Evolutionary conservation across 129 eudicot genomes (phyloP).

Genomic region (Calendula officinalis): DNA sequence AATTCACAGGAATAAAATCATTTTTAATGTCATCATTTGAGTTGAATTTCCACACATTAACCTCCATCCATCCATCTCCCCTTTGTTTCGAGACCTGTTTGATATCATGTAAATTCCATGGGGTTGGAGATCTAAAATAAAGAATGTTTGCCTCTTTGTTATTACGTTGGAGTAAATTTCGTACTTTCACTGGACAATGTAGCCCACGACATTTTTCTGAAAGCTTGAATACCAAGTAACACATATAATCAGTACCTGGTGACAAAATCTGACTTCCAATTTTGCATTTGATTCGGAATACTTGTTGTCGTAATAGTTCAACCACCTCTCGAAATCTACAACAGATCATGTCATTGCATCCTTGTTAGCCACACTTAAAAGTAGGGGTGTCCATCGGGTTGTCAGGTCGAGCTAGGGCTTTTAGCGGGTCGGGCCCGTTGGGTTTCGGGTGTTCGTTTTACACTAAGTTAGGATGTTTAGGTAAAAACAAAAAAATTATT

Average conservation of each 20-base stretch:
- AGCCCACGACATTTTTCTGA: background rate
- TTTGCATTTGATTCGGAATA: slow-evolving; percentile 4
- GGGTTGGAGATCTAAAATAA: background rate
- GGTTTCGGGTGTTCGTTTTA: too few relatives aligned
- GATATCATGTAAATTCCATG: slow-evolving; percentile 16
- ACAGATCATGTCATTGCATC: background rate
- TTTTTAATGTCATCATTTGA: background rate
- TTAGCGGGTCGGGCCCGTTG: too few relatives aligned
- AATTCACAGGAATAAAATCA: background rate
- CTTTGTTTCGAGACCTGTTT: background rate
- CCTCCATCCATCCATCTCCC: slow-evolving; percentile 20
- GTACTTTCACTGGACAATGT: slow-evolving; percentile 7
- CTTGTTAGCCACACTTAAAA: too few relatives aligned
- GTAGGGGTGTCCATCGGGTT: too few relatives aligned
- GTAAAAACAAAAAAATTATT: too few relatives aligned
- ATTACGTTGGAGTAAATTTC: background rate
- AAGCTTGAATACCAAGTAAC: slow-evolving; percentile 13
- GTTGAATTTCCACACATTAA: too few relatives aligned
- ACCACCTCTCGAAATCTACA: background rate
- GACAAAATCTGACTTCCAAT: background rate
- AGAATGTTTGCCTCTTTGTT: background rate
- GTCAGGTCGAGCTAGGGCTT: too few relatives aligned
- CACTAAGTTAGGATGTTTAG: too few relatives aligned
- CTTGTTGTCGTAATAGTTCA: background rate
- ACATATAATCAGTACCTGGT: background rate